Percentiles rank a stretch among this genome's conserved stretches.
Conservation (phyloP, 768 basidiomycete genomes). For the Pulveroboletus frians region DNA sequence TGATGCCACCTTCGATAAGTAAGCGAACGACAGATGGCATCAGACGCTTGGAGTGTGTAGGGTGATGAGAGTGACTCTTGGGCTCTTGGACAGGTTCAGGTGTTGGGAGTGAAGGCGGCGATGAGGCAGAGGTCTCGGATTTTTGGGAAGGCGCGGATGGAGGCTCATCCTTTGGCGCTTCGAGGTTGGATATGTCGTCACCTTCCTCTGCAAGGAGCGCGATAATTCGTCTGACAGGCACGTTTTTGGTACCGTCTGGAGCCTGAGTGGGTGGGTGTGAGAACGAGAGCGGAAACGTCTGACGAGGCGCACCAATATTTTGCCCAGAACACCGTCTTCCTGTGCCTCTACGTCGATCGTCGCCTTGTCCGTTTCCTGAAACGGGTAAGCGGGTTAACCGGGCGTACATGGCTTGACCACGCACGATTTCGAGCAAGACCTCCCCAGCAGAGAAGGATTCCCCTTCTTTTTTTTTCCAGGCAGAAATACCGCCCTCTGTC, state of each 20-base stretch:
- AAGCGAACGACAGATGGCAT: conserved; percentile 90
- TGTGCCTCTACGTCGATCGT: conserved; percentile 99
- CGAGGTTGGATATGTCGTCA: conserved; percentile 85
- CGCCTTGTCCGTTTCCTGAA: conserved; percentile 89
- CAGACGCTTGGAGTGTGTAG: conserved; percentile 60
- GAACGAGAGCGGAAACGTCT: not conserved
- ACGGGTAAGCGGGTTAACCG: not conserved
- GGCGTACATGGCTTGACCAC: conserved; percentile 24
- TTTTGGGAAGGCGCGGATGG: conserved; percentile 11
- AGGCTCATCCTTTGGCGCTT: conserved; percentile 46
- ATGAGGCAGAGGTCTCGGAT: conserved; percentile 22
- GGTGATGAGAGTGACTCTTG: conserved; percentile 34
- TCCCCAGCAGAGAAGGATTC: conserved; percentile 78
- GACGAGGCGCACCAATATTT: conserved; percentile 68
- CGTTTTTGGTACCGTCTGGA: conserved; percentile 74
- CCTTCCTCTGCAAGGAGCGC: conserved; percentile 94
- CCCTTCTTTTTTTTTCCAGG: conserved; percentile 87
- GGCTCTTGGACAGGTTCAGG: conserved; percentile 20
- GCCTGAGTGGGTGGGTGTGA: conserved; percentile 36
- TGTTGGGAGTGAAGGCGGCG: conserved; percentile 16
- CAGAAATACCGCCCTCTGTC: conserved; percentile 89
- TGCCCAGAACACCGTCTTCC: conserved; percentile 91
- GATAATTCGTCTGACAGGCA: conserved; percentile 84
- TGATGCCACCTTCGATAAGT: conserved; percentile 51
- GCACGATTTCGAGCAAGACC: conserved; percentile 83